Evolutionary conservation across 2,329 filamentous ascomycete species (phyloP), one percentile per base, ranked within the genome.

Genomic region (Arthroderma sp.): DNA sequence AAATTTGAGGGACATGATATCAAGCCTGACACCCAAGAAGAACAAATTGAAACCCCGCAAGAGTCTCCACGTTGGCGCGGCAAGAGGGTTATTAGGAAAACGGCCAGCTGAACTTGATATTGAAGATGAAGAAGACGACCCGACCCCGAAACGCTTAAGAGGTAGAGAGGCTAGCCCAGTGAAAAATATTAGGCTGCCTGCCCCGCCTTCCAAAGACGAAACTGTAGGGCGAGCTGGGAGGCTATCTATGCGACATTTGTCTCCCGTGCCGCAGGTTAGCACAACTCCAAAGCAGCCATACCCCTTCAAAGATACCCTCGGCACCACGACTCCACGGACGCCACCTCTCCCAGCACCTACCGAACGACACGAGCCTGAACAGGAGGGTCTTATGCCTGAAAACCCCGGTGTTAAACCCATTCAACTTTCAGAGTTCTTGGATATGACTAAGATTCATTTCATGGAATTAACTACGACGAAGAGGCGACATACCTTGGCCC

Each of bases 381-480:
- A 9, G 40, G 30, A 33, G 15, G 15, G 11, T 9, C 33, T 7
- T 7, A 15, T 28, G 15, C 30, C 27, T 34, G 8, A n/a, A 28
- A 11, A 31, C 9, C 11, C 40, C 22, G n/a, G 4, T 5, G 40
- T 27, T 4, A 73, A 77, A n/a, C 70, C 73, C 22, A 87, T 94
- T 44, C 83, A 88, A 38, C 71, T 98, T 3, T 86, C 94, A 54
- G 84, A 94, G 43, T 98, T 98, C 65, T 68, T 98, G 38, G 86
- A 93, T 50, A 80, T 94, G 78, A 95, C 89, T 2, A 93, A 86
- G 48, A 94, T 98, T 56, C 85, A 88, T 44, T 98, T 98, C 66
- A 95, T 98, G 84, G 91, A 98, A 60, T 72, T 98, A 41, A 94
- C 83, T n/a, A 94, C 89, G 0, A 95, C 88, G 1, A 96, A 96